A percentile compares a stretch with the other conserved stretches of the same genome.
Evolutionary conservation across 257 asterid genomes (phyloP).

Genomic region (Plantago elongata): DNA sequence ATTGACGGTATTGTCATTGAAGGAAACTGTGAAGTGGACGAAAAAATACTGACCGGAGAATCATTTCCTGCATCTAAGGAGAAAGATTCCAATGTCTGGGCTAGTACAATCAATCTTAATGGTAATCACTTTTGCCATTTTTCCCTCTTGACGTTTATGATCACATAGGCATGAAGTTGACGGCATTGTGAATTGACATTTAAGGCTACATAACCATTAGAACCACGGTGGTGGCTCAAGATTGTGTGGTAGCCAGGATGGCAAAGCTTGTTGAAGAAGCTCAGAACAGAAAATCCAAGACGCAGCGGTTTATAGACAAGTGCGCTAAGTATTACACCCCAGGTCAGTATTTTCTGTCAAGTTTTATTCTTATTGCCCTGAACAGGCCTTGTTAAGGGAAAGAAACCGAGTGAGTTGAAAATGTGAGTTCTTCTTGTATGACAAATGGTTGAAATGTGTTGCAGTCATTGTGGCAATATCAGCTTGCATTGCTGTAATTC

Average conservation of each 20-base stretch:
- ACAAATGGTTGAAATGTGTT: not conserved
- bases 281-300: slow-evolving; percentile 63
- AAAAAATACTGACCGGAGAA: slow-evolving; percentile 76
- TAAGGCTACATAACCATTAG: slow-evolving; percentile 61
- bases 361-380: not conserved
- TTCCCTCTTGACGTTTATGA: not conserved
- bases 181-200: not conserved
- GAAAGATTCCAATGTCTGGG: slow-evolving; percentile 70
- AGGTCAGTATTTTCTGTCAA: slow-evolving; percentile 31
- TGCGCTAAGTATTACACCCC: slow-evolving; percentile 90
- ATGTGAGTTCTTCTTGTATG: not conserved
- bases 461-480: slow-evolving; percentile 63
- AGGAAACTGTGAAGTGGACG: slow-evolving; percentile 83
- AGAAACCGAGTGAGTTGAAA: not conserved
- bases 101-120: slow-evolving; percentile 76
- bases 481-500: slow-evolving; percentile 50
- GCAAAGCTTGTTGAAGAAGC: slow-evolving; percentile 88
- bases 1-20: slow-evolving; percentile 75
- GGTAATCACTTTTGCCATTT: slow-evolving; percentile 28
- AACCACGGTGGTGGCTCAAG: slow-evolving; percentile 64
- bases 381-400: not conserved
- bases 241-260: slow-evolving; percentile 82
- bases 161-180: not conserved
- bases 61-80: slow-evolving; percentile 78
- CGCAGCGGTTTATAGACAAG: slow-evolving; percentile 70